Conservation (phyloP, 2,329 filamentous ascomycete species). For the Cucurbitaria berberidis region DNA sequence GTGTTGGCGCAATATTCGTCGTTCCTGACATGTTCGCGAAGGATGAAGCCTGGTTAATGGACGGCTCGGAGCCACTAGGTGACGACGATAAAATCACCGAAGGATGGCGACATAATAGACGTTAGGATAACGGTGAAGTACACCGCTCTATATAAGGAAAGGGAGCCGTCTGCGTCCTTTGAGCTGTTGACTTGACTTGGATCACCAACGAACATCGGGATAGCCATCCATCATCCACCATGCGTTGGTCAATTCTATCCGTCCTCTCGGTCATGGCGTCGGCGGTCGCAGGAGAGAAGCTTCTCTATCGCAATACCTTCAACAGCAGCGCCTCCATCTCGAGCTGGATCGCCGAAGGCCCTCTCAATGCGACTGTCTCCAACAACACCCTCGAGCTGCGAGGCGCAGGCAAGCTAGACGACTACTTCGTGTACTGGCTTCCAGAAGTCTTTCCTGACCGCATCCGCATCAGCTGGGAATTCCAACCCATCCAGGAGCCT, state of each 20-base stretch:
- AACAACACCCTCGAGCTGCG: conserved; percentile 37
- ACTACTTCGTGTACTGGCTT: conserved; percentile 45
- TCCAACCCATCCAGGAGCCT: conserved; percentile 38
- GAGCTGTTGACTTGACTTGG: neutral
- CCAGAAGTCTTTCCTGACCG: conserved; percentile 41
- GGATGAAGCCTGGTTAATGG: neutral
- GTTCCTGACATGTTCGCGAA: neutral
- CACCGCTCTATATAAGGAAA: too few species aligned
- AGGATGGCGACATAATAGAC: neutral
- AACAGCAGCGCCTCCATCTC: conserved; percentile 33
- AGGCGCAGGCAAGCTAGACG: conserved; percentile 29
- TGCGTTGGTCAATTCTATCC: neutral
- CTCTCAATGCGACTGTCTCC: conserved; percentile 29
- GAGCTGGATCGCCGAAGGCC: conserved; percentile 42
- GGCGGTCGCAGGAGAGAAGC: conserved; percentile 35
- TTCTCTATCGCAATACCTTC: conserved; percentile 45
- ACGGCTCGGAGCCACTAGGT: neutral
- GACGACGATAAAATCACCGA: neutral
- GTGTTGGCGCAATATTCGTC: neutral
- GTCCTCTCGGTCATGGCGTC: neutral
- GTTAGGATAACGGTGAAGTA: too few species aligned
- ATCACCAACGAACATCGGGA: neutral
- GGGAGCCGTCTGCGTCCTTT: neutral
- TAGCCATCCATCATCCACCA: neutral
- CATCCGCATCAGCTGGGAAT: conserved; percentile 45